phyloP scores from a whole-genome alignment of 108 stramenopile genomes.

The Stephanodiscus triporus region DNA sequence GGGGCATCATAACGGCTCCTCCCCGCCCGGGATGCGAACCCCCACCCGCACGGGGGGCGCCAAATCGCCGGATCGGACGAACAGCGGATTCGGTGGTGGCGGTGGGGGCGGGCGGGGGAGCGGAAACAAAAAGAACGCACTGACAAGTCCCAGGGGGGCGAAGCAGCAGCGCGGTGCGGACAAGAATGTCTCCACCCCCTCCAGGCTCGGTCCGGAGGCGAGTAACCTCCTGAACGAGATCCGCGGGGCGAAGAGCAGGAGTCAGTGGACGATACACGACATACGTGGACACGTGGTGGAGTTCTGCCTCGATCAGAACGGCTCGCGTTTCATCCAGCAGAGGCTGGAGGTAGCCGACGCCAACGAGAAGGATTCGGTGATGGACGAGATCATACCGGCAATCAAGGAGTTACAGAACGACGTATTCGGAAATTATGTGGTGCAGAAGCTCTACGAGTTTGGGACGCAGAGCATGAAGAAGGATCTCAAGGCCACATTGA shows the following conservation, averaged over 20 bases:
- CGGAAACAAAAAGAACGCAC: constrained; percentile 26
- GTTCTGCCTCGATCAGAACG: constrained; percentile 98
- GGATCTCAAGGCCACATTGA: constrained; percentile 61
- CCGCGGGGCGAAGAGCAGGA: constrained; percentile 75
- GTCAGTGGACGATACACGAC: constrained; percentile 72
- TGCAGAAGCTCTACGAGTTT: constrained; percentile 96
- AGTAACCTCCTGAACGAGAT: constrained; percentile 66
- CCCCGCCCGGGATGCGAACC: constrained; percentile 16
- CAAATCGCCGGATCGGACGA: constrained; percentile 17
- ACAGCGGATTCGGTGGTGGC: neutral
- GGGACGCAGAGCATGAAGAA: constrained; percentile 82
- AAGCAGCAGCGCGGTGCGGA: constrained; percentile 36
- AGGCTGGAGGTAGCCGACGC: constrained; percentile 88
- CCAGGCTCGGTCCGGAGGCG: constrained; percentile 55
- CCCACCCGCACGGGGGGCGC: constrained; percentile 3
- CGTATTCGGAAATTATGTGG: constrained; percentile 96
- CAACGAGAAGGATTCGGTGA: constrained; percentile 79
- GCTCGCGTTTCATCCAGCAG: constrained; percentile 96
- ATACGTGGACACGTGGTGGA: constrained; percentile 83
- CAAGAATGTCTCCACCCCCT: constrained; percentile 38
- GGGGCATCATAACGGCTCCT: neutral
- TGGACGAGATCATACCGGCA: constrained; percentile 84
- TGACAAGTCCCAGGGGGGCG: constrained; percentile 30
- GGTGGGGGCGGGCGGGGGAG: constrained; percentile 4
- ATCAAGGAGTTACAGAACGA: constrained; percentile 79